Percentiles rank a stretch among this genome's conserved stretches.
Conservation (phyloP, 768 basidiomycete genomes). For the Peribolospora baueri region DNA sequence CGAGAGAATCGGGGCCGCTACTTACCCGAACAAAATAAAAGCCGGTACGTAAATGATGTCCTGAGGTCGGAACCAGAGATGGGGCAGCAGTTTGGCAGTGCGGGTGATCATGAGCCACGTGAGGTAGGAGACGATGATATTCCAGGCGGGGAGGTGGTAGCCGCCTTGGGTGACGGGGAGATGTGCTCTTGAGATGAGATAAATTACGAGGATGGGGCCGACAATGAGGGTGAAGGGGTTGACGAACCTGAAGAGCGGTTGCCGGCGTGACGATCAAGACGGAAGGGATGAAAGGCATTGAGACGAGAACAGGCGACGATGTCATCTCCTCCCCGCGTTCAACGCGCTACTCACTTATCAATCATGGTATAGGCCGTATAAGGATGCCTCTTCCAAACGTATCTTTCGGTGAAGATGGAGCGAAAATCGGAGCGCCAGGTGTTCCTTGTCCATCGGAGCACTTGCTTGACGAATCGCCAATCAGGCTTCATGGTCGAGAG, state of each 20-base stretch:
- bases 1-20: too few relatives aligned
- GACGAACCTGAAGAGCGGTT: constrained; percentile 28
- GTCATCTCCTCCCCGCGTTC: constrained; percentile 13
- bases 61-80: constrained; percentile 49
- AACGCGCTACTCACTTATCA: constrained; percentile 18
- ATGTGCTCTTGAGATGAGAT: constrained; percentile 50
- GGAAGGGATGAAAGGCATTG: too few relatives aligned
- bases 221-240: constrained; percentile 67
- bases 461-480: constrained; percentile 86
- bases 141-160: constrained; percentile 12
- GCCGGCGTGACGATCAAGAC: constrained; percentile 1
- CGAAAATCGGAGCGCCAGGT: constrained; percentile 80
- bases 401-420: constrained; percentile 62
- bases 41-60: constrained; percentile 64
- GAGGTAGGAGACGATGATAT: constrained; percentile 19
- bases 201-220: constrained; percentile 53
- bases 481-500: constrained; percentile 88
- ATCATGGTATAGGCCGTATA: constrained; percentile 73
- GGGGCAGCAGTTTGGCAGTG: constrained; percentile 44
- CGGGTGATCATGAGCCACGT: constrained; percentile 25
- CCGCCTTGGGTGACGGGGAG: background rate
- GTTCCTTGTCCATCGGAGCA: constrained; percentile 76
- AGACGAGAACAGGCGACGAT: too few relatives aligned
- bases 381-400: constrained; percentile 71
- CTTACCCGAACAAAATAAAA: constrained; percentile 50